Percentiles rank a stretch among this genome's conserved stretches.
Conservation (phyloP, 768 basidiomycete species). For the Amanita inopinata region DNA sequence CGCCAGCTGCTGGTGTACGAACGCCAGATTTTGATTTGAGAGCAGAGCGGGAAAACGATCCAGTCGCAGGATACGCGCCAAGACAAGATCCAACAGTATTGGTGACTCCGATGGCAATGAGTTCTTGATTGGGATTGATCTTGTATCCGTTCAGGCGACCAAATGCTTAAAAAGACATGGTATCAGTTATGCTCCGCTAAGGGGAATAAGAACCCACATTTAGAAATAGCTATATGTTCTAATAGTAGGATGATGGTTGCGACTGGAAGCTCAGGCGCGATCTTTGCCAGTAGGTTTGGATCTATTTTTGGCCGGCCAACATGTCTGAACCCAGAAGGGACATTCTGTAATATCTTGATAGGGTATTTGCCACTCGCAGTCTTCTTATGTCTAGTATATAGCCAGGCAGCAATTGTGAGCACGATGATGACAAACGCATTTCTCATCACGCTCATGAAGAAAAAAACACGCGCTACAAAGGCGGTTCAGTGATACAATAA, state of each 20-base stretch:
- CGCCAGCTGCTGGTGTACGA: conserved; percentile 87
- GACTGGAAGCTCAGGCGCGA: conserved; percentile 70
- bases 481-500: not conserved
- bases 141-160: conserved; percentile 94
- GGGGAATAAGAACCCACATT: conserved; percentile 45
- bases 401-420: conserved; percentile 80
- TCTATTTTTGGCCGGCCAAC: conserved; percentile 34
- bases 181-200: not conserved
- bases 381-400: conserved; percentile 62
- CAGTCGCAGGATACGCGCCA: conserved; percentile 91
- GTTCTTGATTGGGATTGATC: conserved; percentile 87
- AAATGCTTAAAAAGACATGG: conserved; percentile 48
- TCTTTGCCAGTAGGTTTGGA: conserved; percentile 44
- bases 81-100: conserved; percentile 89
- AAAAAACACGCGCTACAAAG: conserved; percentile 50
- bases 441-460: conserved; percentile 69
- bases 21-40: conserved; percentile 95
- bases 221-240: conserved; percentile 97
- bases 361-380: conserved; percentile 59
- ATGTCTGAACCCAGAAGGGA: conserved; percentile 76
- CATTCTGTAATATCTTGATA: conserved; percentile 73
- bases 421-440: conserved; percentile 86
- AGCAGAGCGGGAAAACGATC: conserved; percentile 97
- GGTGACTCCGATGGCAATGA: conserved; percentile 96
- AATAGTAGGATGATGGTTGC: conserved; percentile 84